A percentile compares a stretch with the other conserved stretches of the same genome.
Conservation (phyloP, 2,329 filamentous ascomycete genomes). For the Cercospora brassicicola region DNA sequence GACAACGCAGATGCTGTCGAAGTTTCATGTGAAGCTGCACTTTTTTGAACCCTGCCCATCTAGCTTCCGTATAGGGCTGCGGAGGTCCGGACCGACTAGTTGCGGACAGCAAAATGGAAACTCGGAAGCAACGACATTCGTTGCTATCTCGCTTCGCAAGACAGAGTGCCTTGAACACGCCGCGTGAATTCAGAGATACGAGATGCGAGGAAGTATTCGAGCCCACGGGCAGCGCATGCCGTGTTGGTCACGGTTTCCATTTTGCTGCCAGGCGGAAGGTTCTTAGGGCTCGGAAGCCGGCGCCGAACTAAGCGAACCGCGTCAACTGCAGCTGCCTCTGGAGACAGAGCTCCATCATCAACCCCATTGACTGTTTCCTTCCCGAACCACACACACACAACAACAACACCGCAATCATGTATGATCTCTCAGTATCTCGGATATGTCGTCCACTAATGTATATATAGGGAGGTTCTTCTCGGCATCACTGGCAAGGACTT, state of each 20-base stretch:
- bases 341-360: constrained; percentile 15
- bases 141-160: too few relatives aligned
- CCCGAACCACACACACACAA: constrained; percentile 1
- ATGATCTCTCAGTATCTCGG: not conserved
- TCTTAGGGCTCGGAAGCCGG: not conserved
- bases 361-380: constrained; percentile 1
- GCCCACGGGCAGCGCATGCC: too few relatives aligned
- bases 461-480: constrained; percentile 85
- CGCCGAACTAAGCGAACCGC: not conserved
- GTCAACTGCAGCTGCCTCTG: constrained; percentile 8
- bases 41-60: constrained; percentile 15
- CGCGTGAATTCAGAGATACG: too few relatives aligned
- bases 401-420: constrained; percentile 23
- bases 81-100: not conserved
- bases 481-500: constrained; percentile 99
- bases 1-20: not conserved
- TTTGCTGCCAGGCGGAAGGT: too few relatives aligned
- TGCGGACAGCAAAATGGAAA: too few relatives aligned
- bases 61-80: not conserved
- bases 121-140: too few relatives aligned
- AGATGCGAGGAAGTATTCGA: too few relatives aligned
- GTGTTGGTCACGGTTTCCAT: too few relatives aligned
- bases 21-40: constrained; percentile 20
- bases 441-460: constrained; percentile 2
- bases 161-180: too few relatives aligned